phyloP scores from a whole-genome alignment of 1,284 basidiomycete species.

The Irpex sp. region DNA sequence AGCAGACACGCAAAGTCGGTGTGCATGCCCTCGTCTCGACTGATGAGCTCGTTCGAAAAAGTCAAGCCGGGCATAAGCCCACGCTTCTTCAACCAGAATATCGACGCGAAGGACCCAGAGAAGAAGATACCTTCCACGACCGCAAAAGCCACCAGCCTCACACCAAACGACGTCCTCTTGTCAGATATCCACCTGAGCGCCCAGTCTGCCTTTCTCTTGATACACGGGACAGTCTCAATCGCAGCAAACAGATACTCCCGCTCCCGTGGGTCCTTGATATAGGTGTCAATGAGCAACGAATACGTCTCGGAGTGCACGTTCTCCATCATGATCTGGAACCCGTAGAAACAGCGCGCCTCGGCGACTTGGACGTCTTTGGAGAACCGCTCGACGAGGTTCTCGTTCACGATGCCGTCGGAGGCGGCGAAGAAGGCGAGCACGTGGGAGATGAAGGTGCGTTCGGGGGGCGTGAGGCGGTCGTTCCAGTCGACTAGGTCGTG shows the following conservation, averaged over 20 bases:
- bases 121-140: conserved; percentile 99
- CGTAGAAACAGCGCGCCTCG: conserved; percentile 97
- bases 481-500: conserved; percentile 94
- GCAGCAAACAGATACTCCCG: conserved; percentile 92
- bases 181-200: conserved; percentile 93
- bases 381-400: conserved; percentile 95
- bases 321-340: conserved; percentile 99
- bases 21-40: conserved; percentile 96
- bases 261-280: conserved; percentile 87
- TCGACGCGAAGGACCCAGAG: conserved; percentile 90
- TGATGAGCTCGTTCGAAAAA: conserved; percentile 97
- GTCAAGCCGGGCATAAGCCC: conserved; percentile 98
- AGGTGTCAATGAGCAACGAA: conserved; percentile 96
- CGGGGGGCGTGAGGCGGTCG: conserved; percentile 88
- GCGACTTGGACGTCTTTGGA: conserved; percentile 92
- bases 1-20: conserved; percentile 97
- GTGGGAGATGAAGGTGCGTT: conserved; percentile 94
- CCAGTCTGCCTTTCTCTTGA: conserved; percentile 93
- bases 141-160: conserved; percentile 95
- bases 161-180: conserved; percentile 79
- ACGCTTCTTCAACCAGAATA: conserved; percentile 99
- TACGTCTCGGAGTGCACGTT: conserved; percentile 97
- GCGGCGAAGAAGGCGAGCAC: conserved; percentile 97
- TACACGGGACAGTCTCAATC: conserved; percentile 90
- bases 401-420: conserved; percentile 97